phyloP scores from a whole-genome alignment of 495 filamentous ascomycete genomes.

The Aspergillus sclerotiicarbonarius region DNA sequence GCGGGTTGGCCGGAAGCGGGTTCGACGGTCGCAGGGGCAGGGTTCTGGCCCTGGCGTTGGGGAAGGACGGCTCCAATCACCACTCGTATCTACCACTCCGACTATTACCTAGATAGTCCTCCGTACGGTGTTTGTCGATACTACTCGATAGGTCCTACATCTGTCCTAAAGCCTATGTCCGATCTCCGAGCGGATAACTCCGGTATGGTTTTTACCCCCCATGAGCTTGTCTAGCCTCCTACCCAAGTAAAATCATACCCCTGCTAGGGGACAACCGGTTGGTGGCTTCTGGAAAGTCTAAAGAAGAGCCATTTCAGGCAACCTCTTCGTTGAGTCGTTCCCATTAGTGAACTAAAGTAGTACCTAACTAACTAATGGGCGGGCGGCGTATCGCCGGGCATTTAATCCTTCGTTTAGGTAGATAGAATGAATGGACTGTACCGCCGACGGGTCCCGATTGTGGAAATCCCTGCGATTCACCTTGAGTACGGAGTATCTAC shows the following conservation, averaged over 20 bases:
- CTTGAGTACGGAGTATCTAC: too few relatives aligned
- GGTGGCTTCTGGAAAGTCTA: not conserved
- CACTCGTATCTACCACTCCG: too few relatives aligned
- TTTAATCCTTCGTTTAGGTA: slow-evolving; percentile 2
- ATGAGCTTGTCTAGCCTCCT: not conserved
- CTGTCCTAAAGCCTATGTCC: slow-evolving; percentile 2
- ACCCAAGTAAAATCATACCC: too few relatives aligned
- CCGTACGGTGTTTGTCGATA: too few relatives aligned
- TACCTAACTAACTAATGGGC: too few relatives aligned
- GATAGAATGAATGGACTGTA: too few relatives aligned
- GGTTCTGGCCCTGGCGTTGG: slow-evolving; percentile 9
- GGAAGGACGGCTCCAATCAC: not conserved
- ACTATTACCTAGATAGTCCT: too few relatives aligned
- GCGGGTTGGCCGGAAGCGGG: slow-evolving; percentile 2
- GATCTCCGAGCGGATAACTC: slow-evolving; percentile 17
- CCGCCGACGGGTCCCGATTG: not conserved
- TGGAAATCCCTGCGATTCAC: slow-evolving; percentile 2
- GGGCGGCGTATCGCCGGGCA: not conserved
- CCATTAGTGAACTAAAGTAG: too few relatives aligned
- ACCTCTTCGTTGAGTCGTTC: not conserved
- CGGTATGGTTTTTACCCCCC: slow-evolving; percentile 5
- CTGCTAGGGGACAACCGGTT: not conserved
- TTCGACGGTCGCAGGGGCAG: not conserved
- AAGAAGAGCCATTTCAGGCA: not conserved
- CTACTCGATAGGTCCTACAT: not conserved